Base-by-base conservation (phyloP, 139 green algal species). In the Micractinium sp. region DNA sequence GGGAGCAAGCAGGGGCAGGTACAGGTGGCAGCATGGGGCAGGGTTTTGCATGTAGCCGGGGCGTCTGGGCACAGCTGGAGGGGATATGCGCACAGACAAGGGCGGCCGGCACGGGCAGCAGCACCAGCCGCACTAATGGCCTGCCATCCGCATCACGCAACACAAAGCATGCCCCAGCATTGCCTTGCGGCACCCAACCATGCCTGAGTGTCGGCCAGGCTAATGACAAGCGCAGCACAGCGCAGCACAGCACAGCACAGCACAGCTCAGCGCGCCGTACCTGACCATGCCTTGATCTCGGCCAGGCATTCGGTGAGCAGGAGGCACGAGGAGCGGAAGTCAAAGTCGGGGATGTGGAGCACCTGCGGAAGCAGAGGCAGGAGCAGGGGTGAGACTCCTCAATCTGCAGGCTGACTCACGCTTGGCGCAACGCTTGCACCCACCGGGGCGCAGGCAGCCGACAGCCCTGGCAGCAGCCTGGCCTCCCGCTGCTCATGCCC, bases 291-390 rank as follows among this genome's bases (percentile, higher is more conserved):
- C 75, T 85, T 86, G 76, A 93, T 61, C 18, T 47, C 79, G 0
- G n/a, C 60, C 73, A 93, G 71, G 63, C 91, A 93, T 13, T 85
- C 82, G 35, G 67, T 3, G 4, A 93, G 75, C 41, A 73, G 89
- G 18, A 77, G 33, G 47, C 90, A 93, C 27, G 80, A 90, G 69
- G 89, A 88, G 56, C 74, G 29, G 39, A 81, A 93, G 79, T 93
- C 91, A 47, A 93, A 84, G 78, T 93, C 91, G 18, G 89, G 91
- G 63, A 93, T 76, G 78, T 93, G 91, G 38, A 93, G 78, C 25
- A 91, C 81, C 90, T 92, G 85, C 38, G 75, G n/a, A 0, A 22
- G 12, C 16, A n/a, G 35, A 35, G 0, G 19, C 22, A 33, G n/a
- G 22, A 25, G 38, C 38, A 25, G 33, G 23, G 38, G 33, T 23